Base-by-base conservation (phyloP, 345 rosid species). In the Streptanthus diversifolius region DNA sequence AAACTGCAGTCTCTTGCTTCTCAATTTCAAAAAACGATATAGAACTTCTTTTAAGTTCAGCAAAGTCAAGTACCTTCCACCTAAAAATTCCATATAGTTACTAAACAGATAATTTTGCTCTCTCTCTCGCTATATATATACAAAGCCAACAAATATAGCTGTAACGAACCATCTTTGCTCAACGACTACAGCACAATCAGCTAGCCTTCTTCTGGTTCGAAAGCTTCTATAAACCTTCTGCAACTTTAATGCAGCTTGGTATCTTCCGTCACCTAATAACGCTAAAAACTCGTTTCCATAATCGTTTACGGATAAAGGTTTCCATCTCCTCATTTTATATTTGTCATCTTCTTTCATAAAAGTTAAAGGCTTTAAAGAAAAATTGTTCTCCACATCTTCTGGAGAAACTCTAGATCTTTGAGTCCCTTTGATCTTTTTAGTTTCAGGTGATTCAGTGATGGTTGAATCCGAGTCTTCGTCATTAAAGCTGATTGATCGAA, bases 201-300 rank as follows among this genome's bases (percentile, higher is more conserved):
- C 97, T 36, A 93, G 82, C 83, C 81, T 86, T 75, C 98, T 84
- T 66, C 97, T 83, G 27, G 95, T 93, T 63, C 98, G 82, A 71
- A 93, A 93, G 73, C 97, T 93, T 74, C 86, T 89, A 66, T 93
- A 93, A 30, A 93, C 97, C 70, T 89, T 93, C 83, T 93, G 97
- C 82, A 93, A 77, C 87, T 73, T 87, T 14, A 85, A 48, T 13
- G 96, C 97, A 35, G 97, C 98, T 57, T 84, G 81, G 74, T 80
- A 45, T 74, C 73, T 74, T 24, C 15, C 72, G 24, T 60, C 72
- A 10, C 69, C 85, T 0, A 68, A 21, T 32, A 80, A 57, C 6
- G 63, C 74, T 15, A 43, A 32, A 39, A 71, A 64, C 19, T 77
- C 80, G 9, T 59, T 60, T 8, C 32, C 63, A 8, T 19, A 14